Conservation (phyloP, 805 yeast genomes). For the Myxozyma mucilagina region DNA sequence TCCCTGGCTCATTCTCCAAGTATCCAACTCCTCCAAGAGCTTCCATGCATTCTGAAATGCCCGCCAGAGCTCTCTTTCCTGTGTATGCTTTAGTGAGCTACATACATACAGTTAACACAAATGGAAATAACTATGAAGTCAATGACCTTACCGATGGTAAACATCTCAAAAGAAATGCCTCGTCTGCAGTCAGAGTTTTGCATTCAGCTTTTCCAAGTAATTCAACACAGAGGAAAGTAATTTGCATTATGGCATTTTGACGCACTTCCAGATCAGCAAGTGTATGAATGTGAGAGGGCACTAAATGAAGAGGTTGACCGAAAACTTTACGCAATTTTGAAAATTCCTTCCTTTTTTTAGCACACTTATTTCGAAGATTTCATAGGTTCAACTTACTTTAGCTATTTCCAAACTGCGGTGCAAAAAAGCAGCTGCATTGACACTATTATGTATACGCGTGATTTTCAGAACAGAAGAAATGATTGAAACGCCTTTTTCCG, state of each 20-base stretch:
- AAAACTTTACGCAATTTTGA: constrained; percentile 36
- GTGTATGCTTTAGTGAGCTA: constrained; percentile 33
- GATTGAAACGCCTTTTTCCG: constrained; percentile 35
- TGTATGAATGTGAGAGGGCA: constrained; percentile 36
- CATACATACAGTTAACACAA: not conserved
- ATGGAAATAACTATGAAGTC: not conserved
- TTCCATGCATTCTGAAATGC: constrained; percentile 41
- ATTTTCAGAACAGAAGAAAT: constrained; percentile 38
- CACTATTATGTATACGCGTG: constrained; percentile 36
- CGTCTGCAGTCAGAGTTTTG: constrained; percentile 20
- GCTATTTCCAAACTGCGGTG: constrained; percentile 34
- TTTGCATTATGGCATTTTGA: constrained; percentile 32
- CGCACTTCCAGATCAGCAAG: constrained; percentile 36
- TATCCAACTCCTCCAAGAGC: constrained; percentile 41
- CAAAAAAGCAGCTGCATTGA: constrained; percentile 34
- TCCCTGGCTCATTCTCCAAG: constrained; percentile 37
- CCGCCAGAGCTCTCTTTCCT: constrained; percentile 35
- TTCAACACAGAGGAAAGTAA: constrained; percentile 33
- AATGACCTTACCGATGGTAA: constrained; percentile 35
- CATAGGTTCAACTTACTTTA: not conserved
- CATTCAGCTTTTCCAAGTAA: constrained; percentile 36
- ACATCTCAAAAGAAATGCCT: constrained; percentile 33
- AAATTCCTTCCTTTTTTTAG: constrained; percentile 33
- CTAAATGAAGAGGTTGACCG: constrained; percentile 31
- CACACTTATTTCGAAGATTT: too few species aligned